These are phyloP conservation scores for Gossypium davidsonii DNA, from an alignment of 441 rosid genomes.

Conservation along the genomic window DNA sequence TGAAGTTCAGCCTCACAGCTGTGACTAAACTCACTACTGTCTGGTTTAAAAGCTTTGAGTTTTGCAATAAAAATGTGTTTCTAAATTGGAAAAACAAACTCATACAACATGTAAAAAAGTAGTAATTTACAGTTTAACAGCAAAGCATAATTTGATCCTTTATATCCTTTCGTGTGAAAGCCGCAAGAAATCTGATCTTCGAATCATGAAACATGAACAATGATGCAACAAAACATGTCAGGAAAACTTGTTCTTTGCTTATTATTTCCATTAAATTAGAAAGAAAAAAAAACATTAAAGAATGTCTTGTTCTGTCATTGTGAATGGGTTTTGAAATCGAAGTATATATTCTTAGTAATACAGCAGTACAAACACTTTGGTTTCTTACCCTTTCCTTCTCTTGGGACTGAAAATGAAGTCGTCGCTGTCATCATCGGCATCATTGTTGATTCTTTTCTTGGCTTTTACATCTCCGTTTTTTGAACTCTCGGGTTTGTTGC, in stretches of 20 bases:
- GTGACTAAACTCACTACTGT: not conserved
- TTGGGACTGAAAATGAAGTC: conserved; percentile 50
- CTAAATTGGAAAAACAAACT: not conserved
- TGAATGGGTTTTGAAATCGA: conserved; percentile 17
- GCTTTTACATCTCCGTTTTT: conserved; percentile 56
- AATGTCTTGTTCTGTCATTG: conserved; percentile 20
- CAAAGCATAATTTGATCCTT: not conserved
- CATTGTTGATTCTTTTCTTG: conserved; percentile 49
- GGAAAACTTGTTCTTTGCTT: conserved; percentile 19
- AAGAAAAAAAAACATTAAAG: conserved; percentile 18
- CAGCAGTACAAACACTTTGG: conserved; percentile 14
- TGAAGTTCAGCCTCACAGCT: not conserved
- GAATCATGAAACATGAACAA: not conserved
- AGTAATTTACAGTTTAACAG: not conserved
- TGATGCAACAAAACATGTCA: not conserved
- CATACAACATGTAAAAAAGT: not conserved
- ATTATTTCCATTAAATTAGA: conserved; percentile 22
- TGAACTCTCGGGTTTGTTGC: conserved; percentile 55
- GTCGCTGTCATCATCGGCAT: conserved; percentile 38
- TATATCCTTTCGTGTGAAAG: not conserved
- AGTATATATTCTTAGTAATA: conserved; percentile 11
- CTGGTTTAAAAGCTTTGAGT: not conserved
- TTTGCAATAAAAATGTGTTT: conserved; percentile 1
- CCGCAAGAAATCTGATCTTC: not conserved
- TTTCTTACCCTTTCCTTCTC: conserved; percentile 62